phyloP scores from a whole-genome alignment of 2,329 filamentous ascomycete species.

The Apiospora phragmitis region DNA sequence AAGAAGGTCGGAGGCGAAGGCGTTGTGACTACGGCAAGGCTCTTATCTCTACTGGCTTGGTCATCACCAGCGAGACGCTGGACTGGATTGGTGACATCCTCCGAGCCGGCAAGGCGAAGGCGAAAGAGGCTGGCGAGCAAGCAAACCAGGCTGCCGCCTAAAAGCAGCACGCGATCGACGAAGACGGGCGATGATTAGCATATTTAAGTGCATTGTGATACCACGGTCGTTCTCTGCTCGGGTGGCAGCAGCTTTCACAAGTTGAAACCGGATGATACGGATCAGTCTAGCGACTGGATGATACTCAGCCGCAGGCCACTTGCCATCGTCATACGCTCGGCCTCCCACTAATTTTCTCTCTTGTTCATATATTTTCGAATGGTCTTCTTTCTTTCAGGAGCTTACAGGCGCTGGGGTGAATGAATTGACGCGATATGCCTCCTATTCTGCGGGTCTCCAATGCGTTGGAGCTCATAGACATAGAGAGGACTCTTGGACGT shows the following conservation, averaged over 20 bases:
- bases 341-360: background rate
- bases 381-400: background rate
- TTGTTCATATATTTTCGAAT: background rate
- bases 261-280: background rate
- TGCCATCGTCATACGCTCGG: background rate
- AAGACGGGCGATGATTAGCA: background rate
- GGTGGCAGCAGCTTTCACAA: background rate
- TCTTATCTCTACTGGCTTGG: conserved; percentile 64
- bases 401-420: conserved; percentile 6
- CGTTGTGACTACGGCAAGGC: conserved; percentile 71
- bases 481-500: background rate
- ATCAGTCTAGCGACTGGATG: background rate
- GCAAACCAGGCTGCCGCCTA: conserved; percentile 27
- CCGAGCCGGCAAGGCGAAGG: conserved; percentile 62
- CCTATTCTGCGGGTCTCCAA: background rate
- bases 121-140: conserved; percentile 56
- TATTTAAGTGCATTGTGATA: conserved; percentile 9
- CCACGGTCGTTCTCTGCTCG: conserved; percentile 7
- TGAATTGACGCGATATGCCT: conserved; percentile 6
- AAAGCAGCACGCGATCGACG: background rate
- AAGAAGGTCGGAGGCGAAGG: conserved; percentile 66
- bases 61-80: conserved; percentile 66
- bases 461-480: background rate
- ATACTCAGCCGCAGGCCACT: background rate
- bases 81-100: conserved; percentile 61